phyloP scores from a whole-genome alignment of 2,329 filamentous ascomycete genomes.

The Alternaria novae-zelandiae region DNA sequence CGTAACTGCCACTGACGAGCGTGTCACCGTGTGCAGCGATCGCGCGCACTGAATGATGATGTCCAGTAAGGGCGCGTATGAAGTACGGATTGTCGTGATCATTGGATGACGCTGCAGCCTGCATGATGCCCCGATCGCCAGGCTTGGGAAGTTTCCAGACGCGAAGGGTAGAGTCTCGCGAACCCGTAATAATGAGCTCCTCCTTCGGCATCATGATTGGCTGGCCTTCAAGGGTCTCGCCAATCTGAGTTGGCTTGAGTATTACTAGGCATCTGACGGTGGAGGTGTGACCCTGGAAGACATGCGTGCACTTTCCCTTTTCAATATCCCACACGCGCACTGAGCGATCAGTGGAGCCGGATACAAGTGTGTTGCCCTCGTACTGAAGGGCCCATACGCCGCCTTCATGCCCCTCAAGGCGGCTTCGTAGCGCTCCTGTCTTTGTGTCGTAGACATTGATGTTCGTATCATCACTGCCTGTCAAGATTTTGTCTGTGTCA shows the following conservation, averaged over 20 bases:
- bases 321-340: constrained; percentile 99
- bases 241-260: constrained; percentile 82
- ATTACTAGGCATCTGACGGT: constrained; percentile 97
- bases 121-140: constrained; percentile 77
- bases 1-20: constrained; percentile 96
- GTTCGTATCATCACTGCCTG: constrained; percentile 94
- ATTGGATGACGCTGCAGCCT: constrained; percentile 75
- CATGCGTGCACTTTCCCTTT: constrained; percentile 87
- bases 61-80: constrained; percentile 82
- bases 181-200: constrained; percentile 95
- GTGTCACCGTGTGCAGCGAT: constrained; percentile 95
- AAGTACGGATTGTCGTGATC: constrained; percentile 92
- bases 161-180: constrained; percentile 88
- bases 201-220: constrained; percentile 90
- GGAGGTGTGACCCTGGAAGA: constrained; percentile 97
- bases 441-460: constrained; percentile 99
- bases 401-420: constrained; percentile 91
- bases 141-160: constrained; percentile 92
- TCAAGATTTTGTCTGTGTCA: constrained; percentile 96
- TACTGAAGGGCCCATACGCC: constrained; percentile 98
- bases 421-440: constrained; percentile 82
- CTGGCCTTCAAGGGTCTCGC: constrained; percentile 72
- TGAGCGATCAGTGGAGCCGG: constrained; percentile 92
- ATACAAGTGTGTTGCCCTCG: constrained; percentile 92
- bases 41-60: constrained; percentile 91